phyloP scores from a whole-genome alignment of 495 filamentous ascomycete species.

The Astrocystis sublimbata region DNA sequence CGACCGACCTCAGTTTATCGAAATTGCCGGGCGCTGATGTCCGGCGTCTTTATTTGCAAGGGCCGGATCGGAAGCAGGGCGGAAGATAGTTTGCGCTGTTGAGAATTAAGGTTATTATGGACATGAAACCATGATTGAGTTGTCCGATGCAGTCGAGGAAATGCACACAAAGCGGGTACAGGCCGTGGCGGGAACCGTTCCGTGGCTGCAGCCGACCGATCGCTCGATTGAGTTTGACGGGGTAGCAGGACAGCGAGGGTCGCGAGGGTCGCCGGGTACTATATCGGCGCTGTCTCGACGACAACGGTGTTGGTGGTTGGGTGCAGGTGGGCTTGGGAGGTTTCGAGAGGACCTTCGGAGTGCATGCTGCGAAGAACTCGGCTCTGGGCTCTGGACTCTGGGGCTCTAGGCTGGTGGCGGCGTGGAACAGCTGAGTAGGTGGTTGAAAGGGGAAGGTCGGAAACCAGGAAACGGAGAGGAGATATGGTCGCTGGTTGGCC shows the following conservation, averaged over 20 bases:
- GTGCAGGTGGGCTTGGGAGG: background rate
- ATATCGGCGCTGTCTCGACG: background rate
- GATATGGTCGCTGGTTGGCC: conserved; percentile 18
- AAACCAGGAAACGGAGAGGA: conserved; percentile 15
- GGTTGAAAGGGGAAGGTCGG: conserved; percentile 10
- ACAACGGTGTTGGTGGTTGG: conserved; percentile 7
- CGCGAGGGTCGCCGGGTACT: background rate
- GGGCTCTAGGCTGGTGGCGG: conserved; percentile 19
- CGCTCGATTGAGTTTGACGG: background rate
- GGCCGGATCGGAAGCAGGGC: too few species aligned
- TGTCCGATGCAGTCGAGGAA: background rate
- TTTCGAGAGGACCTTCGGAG: background rate
- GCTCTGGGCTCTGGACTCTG: too few species aligned
- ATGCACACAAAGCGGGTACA: conserved; percentile 1
- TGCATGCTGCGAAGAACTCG: conserved; percentile 11
- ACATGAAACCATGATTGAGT: background rate
- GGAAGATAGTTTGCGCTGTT: conserved; percentile 2
- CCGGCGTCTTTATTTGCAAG: background rate
- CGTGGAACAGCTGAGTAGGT: too few species aligned
- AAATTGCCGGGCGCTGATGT: background rate
- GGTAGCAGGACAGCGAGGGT: background rate
- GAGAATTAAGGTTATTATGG: background rate
- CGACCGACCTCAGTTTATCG: conserved; percentile 1
- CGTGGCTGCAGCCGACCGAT: background rate
- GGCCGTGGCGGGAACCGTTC: too few species aligned